These are phyloP conservation scores for Apiotrichum gracile DNA, from an alignment of 1,284 basidiomycete genomes.

Conservation along the genomic window DNA sequence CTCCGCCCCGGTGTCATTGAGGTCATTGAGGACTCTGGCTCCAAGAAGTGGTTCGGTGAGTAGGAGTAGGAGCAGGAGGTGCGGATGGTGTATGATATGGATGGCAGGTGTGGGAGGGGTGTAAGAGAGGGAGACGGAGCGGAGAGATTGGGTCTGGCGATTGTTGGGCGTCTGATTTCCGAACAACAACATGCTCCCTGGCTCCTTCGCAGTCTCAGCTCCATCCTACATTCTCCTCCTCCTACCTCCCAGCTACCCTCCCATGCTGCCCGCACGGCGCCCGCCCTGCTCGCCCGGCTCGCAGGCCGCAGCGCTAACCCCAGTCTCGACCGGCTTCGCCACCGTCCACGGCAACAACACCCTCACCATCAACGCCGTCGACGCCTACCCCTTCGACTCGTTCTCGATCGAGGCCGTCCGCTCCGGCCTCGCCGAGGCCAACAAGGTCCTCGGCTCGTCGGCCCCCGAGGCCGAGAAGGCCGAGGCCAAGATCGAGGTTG, in stretches of 20 bases:
- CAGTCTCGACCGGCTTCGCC: conserved; percentile 95
- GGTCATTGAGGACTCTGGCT: conserved; percentile 73
- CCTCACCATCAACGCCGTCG: conserved; percentile 93
- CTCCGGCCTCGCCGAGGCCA: conserved; percentile 80
- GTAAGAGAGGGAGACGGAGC: too few species aligned
- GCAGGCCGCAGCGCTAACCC: conserved; percentile 4
- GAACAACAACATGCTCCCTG: neutral
- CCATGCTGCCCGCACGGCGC: too few species aligned
- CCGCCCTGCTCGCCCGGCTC: too few species aligned
- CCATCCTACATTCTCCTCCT: neutral
- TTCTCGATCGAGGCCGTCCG: conserved; percentile 63
- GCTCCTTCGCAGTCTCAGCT: neutral
- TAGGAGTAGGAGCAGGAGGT: too few species aligned
- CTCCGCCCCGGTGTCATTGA: conserved; percentile 88
- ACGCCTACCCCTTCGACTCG: conserved; percentile 86
- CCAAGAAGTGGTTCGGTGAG: conserved; percentile 93
- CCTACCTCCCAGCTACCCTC: neutral
- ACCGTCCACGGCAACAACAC: conserved; percentile 97
- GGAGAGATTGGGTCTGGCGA: too few species aligned
- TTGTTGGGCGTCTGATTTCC: neutral
- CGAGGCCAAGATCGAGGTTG: conserved; percentile 89
- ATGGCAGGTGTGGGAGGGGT: too few species aligned
- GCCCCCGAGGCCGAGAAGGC: conserved; percentile 90
- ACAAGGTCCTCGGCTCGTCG: conserved; percentile 71
- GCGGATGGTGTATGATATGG: too few species aligned